These are phyloP conservation scores for Balamuthia mandrillaris DNA, from an alignment of 208 protist species.

Conservation along the genomic window DNA sequence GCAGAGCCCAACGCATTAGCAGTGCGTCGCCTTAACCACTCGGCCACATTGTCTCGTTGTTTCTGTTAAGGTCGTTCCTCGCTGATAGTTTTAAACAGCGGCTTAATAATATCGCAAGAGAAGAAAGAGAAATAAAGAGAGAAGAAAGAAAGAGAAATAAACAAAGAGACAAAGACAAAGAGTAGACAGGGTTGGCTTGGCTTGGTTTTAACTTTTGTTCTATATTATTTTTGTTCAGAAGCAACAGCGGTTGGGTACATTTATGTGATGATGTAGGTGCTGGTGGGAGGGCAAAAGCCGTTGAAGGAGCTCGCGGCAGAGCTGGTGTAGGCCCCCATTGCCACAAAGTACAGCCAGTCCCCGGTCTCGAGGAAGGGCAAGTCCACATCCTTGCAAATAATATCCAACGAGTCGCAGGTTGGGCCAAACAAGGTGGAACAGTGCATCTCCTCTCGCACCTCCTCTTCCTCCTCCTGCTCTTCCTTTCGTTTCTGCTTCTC, in stretches of 20 bases:
- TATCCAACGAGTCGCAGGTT: slow-evolving; percentile 82
- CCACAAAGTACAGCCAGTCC: slow-evolving; percentile 77
- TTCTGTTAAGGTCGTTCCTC: too few relatives aligned
- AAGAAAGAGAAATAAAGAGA: too few relatives aligned
- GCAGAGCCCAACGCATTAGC: background rate
- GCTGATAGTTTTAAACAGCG: too few relatives aligned
- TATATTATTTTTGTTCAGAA: background rate
- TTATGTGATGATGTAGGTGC: slow-evolving; percentile 11
- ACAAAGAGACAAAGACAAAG: too few relatives aligned
- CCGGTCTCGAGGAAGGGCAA: slow-evolving; percentile 75
- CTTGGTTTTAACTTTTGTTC: background rate
- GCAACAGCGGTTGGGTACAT: slow-evolving; percentile 1
- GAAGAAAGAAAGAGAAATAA: too few relatives aligned
- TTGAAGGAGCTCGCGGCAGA: slow-evolving; percentile 68
- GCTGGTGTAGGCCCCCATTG: slow-evolving; percentile 84
- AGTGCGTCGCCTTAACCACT: too few relatives aligned
- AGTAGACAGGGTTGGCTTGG: too few relatives aligned
- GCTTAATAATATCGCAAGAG: too few relatives aligned
- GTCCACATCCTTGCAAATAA: slow-evolving; percentile 53
- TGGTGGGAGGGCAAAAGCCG: slow-evolving; percentile 47
- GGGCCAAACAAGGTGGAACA: slow-evolving; percentile 79
- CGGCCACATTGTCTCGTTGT: too few relatives aligned
- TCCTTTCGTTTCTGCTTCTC: too few relatives aligned
- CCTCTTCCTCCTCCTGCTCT: too few relatives aligned
- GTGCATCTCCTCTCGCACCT: too few relatives aligned